Percentiles rank a stretch among this genome's conserved stretches.
phyloP scores from a whole-genome alignment of 2,329 filamentous ascomycete genomes.

The Lasiodiplodia sp. region DNA sequence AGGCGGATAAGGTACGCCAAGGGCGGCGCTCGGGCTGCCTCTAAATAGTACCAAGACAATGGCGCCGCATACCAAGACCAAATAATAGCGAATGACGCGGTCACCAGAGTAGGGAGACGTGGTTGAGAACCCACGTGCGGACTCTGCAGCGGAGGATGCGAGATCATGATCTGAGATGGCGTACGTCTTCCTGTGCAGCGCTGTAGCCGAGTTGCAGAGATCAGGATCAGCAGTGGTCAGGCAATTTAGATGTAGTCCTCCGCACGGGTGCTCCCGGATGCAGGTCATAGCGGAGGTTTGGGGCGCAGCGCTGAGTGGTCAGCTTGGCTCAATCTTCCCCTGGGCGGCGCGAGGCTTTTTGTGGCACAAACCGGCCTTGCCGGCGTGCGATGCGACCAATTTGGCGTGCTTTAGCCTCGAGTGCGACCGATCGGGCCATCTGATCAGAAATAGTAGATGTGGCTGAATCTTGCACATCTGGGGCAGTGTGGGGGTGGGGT shows the following conservation, averaged over 20 bases:
- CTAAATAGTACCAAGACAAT: slow-evolving; percentile 2
- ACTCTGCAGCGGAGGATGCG: neutral
- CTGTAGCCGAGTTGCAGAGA: neutral
- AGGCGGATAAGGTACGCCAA: slow-evolving; percentile 17
- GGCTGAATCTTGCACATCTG: neutral
- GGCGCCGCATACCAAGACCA: slow-evolving; percentile 10
- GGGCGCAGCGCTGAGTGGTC: neutral
- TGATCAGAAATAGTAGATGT: neutral
- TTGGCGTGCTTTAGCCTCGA: too few species aligned
- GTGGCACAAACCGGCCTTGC: neutral
- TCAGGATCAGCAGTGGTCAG: slow-evolving; percentile 2
- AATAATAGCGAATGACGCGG: slow-evolving; percentile 1
- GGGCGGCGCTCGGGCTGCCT: slow-evolving; percentile 1
- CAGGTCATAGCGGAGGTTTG: slow-evolving; percentile 15
- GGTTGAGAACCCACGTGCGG: neutral
- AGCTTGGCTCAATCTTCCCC: too few species aligned
- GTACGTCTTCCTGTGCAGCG: neutral
- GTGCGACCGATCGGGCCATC: too few species aligned
- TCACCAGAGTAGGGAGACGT: neutral
- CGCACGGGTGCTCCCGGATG: slow-evolving; percentile 26
- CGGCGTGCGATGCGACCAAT: too few species aligned
- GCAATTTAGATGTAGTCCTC: neutral
- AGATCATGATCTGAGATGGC: too few species aligned
- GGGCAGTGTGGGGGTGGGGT: neutral
- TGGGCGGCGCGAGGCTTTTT: neutral